Evolutionary conservation across 768 basidiomycete species (phyloP), one percentile per base, ranked within the genome.

Genomic region (Mycena maculata): DNA sequence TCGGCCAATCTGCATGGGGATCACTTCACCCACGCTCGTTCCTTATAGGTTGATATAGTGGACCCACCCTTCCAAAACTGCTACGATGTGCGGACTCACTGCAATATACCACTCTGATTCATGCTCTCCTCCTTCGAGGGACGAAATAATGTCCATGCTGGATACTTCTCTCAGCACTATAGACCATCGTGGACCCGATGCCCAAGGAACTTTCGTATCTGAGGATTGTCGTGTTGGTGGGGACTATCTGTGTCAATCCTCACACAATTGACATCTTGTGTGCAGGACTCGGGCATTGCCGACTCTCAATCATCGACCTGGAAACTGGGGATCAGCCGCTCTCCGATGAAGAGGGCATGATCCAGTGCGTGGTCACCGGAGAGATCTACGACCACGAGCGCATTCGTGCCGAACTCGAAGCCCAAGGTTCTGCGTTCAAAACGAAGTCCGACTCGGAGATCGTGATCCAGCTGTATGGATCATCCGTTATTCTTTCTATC

Each of bases 241-340:
- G 64, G 5, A 18, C 3, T 4, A 16, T 10, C 47, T 10, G n/a
- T 16, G 9, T 28, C 7, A 4, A 16, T 15, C 12, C 22, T 16
- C 5, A 23, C 27, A 48, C 10, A 13, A 13, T 36, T 36, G 33
- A 36, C 6, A 36, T 41, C 18, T 41, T 16, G 11, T 20, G 15
- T 28, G 10, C 10, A 70, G 68, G 64, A 15, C 53, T 70, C 9
- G 68, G 64, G 3, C 68, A 70, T 42, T 25, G 20, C 20, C 53
- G 69, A 12, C 60, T 70, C 4, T 50, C 69, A 12, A 70, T 70
- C 42, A 70, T 70, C 28, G 65, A 70, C 27, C 60, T 70, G 1
- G 54, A 57, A 23, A 55, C 49, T 27, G 69, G 69, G 6, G n/a
- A 63, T 1, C 69, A 70, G 36, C 69, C 69, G 10, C n/a, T 70